Percentiles rank a stretch among this genome's conserved stretches.
Conservation (phyloP, 306 rosid genomes). For the Lathyrus tuberosus region DNA sequence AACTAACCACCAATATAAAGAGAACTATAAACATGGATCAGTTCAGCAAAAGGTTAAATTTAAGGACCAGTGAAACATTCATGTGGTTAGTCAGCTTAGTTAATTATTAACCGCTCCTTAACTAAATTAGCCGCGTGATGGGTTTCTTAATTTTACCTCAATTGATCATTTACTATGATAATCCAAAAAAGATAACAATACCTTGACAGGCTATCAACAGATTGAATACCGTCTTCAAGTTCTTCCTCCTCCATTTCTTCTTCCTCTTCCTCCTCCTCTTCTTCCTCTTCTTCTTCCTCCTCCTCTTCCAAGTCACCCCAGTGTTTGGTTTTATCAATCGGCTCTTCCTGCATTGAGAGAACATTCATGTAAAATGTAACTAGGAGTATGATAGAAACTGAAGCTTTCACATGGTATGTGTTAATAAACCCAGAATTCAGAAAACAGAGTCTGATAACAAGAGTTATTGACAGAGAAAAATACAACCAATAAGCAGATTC, state of each 20-base stretch:
- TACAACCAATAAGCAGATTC: neutral
- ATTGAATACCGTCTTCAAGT: slow-evolving; percentile 80
- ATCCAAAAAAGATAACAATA: slow-evolving; percentile 34
- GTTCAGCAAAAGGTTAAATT: slow-evolving; percentile 11
- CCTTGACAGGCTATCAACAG: slow-evolving; percentile 95
- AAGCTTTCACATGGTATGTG: neutral
- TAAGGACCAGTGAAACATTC: neutral
- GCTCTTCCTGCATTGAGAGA: slow-evolving; percentile 75
- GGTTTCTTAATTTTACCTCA: neutral
- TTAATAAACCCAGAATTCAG: slow-evolving; percentile 7
- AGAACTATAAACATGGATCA: neutral
- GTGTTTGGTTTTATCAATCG: slow-evolving; percentile 92
- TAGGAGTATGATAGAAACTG: slow-evolving; percentile 22
- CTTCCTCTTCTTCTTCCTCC: slow-evolving; percentile 90
- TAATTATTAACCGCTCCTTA: slow-evolving; percentile 5
- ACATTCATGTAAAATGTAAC: slow-evolving; percentile 31
- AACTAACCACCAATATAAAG: slow-evolving; percentile 4
- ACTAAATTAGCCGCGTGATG: slow-evolving; percentile 11
- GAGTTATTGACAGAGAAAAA: slow-evolving; percentile 3
- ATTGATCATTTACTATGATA: neutral
- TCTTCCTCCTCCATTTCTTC: slow-evolving; percentile 83
- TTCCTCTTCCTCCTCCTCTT: slow-evolving; percentile 83
- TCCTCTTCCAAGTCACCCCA: slow-evolving; percentile 99
- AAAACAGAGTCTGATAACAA: slow-evolving; percentile 2
- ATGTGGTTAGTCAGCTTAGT: slow-evolving; percentile 6